Percentiles rank a stretch among this genome's conserved stretches.
phyloP scores from a whole-genome alignment of 1,139 yeast genomes.

The Saccharomyces hybrid region DNA sequence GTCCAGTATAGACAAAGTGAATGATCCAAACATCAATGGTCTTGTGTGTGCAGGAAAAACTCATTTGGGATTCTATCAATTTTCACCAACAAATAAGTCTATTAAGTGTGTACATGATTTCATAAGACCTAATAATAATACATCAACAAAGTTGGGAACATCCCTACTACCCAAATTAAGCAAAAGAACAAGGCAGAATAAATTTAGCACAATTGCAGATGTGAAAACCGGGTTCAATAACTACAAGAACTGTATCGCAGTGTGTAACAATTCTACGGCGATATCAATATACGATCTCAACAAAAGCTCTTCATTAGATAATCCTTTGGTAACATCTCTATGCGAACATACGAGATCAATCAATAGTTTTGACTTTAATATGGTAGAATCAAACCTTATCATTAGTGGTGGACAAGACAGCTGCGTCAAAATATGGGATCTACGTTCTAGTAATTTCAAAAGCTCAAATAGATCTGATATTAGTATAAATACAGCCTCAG shows the following conservation, averaged over 20 bases:
- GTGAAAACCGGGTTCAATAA: conserved; percentile 41
- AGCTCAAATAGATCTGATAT: conserved; percentile 24
- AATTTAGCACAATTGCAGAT: conserved; percentile 43
- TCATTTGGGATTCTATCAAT: conserved; percentile 27
- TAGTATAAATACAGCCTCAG: conserved; percentile 38
- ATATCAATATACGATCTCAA: conserved; percentile 45
- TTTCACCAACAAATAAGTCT: conserved; percentile 17
- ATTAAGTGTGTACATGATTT: conserved; percentile 22
- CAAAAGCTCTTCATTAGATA: conserved; percentile 33
- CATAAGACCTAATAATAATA: conserved; percentile 8
- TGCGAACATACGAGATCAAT: conserved; percentile 75
- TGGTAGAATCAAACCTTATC: conserved; percentile 48
- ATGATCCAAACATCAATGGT: conserved; percentile 20
- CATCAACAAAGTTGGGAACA: conserved; percentile 5
- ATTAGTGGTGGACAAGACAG: conserved; percentile 93
- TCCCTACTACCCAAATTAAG: conserved; percentile 9
- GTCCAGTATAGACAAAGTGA: conserved; percentile 29
- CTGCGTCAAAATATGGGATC: conserved; percentile 78
- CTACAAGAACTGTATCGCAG: conserved; percentile 39
- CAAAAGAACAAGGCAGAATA: conserved; percentile 29
- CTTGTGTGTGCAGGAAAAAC: conserved; percentile 30
- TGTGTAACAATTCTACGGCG: conserved; percentile 39
- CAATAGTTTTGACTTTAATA: conserved; percentile 67
- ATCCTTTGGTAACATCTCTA: conserved; percentile 39
- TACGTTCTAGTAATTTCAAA: conserved; percentile 41